Evolutionary conservation across 2,329 filamentous ascomycete species (phyloP), one percentile per base, ranked within the genome.

Genomic region (Apiospora rasikravindrae): DNA sequence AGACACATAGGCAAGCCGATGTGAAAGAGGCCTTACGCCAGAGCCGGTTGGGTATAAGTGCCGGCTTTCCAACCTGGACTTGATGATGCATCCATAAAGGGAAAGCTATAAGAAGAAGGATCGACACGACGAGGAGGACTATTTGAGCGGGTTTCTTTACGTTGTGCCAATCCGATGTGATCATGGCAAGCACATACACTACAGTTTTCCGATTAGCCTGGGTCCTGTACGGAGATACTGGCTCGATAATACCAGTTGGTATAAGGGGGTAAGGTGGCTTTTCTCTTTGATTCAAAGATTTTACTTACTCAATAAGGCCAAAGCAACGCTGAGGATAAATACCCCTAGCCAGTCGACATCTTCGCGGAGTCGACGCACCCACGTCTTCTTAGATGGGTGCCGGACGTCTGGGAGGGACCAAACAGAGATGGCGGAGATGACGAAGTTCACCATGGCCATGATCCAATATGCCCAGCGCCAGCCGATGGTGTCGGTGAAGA

Each of bases 1-100:
- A 78, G 0, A 87, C 82, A 8, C 81, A 83, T 16, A 87, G 71
- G 74, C 88, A 90, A 26, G 88, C 84, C 10, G 81, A 81, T 0
- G 86, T 86, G 75, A 90, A 90, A 13, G 84, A 79, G 0, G 79
- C 78, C 49, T 89, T 88, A n/a, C 79, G 82, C 89, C 89, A 90
- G 0, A 90, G 78, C 0, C 84, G 85, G 75, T 90, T 90, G 0
- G 88, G 88, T 40, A 91, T 89, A 4, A 89, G 76, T 4, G 86
- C 86, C 24, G 87, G 73, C 14, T 72, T 73, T 10, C 61, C 40
- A 6, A 69, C 68, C 16, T 69, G 71, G 11, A 53, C 71, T 22
- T 73, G 73, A 10, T 47, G 61, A 22, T 70, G 33, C 73, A 77
- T 75, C 86, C 88, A 89, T 16, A 82, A 74, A 4, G 84, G 80